phyloP scores from a whole-genome alignment of 2,329 filamentous ascomycete genomes.

The Bipolaris cookei region DNA sequence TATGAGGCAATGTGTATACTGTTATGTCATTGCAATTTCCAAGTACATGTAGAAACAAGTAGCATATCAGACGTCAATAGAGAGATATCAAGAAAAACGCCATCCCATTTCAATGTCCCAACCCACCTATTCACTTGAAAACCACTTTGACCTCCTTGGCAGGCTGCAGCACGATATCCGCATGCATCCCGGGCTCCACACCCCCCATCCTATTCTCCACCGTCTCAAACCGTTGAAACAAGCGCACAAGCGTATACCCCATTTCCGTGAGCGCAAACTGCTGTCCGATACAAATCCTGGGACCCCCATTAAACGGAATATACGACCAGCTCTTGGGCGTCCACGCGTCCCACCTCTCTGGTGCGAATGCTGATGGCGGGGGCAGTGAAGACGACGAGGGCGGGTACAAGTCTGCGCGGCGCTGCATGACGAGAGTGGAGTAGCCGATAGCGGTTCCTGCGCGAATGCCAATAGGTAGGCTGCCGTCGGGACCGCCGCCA shows the following conservation, averaged over 20 bases:
- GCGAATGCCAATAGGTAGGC: conserved; percentile 53
- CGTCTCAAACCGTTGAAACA: conserved; percentile 54
- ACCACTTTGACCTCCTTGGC: conserved; percentile 50
- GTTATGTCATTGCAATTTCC: too few species aligned
- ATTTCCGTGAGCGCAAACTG: conserved; percentile 60
- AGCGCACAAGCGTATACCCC: conserved; percentile 56
- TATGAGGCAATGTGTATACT: too few species aligned
- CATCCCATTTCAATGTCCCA: neutral
- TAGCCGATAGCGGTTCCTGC: conserved; percentile 56
- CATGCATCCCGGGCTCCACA: conserved; percentile 49
- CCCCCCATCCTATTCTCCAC: conserved; percentile 52
- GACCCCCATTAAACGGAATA: conserved; percentile 57
- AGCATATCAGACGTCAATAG: too few species aligned
- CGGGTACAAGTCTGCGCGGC: conserved; percentile 58
- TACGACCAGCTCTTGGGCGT: conserved; percentile 58
- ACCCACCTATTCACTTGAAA: conserved; percentile 28
- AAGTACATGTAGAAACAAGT: too few species aligned
- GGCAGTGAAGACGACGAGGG: conserved; percentile 48
- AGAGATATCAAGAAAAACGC: neutral
- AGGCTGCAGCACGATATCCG: conserved; percentile 58
- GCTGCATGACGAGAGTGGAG: conserved; percentile 57
- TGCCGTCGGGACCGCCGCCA: conserved; percentile 56
- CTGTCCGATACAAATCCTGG: conserved; percentile 59
- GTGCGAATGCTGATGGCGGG: conserved; percentile 52
- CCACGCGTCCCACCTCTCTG: conserved; percentile 58